Conservation (phyloP, 768 basidiomycete genomes). For the Ramaria sp. region DNA sequence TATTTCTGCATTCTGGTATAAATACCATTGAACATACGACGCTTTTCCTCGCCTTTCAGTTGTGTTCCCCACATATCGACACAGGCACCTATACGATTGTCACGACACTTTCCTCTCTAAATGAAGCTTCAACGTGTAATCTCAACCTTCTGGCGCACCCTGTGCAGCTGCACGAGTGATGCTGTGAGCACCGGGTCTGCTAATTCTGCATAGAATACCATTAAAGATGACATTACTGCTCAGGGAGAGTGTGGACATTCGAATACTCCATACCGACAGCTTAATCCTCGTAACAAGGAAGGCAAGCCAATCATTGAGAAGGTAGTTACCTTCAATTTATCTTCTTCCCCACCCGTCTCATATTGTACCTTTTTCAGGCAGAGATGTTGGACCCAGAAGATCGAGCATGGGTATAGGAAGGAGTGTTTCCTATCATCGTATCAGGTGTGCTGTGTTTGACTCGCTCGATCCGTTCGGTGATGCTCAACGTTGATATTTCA, state of each 20-base stretch:
- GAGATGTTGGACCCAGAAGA: slow-evolving; percentile 10
- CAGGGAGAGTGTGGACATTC: not conserved
- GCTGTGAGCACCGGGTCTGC: not conserved
- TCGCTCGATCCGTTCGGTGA: not conserved
- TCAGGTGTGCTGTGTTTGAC: not conserved
- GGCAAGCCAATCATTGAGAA: slow-evolving; percentile 7
- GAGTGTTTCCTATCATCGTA: too few species aligned
- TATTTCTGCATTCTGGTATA: not conserved
- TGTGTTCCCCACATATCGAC: not conserved
- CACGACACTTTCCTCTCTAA: not conserved
- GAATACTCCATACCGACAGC: not conserved
- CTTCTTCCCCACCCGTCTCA: not conserved
- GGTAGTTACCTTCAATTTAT: not conserved
- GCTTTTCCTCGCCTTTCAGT: not conserved
- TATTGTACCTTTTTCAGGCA: not conserved
- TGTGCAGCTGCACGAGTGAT: not conserved
- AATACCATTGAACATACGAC: not conserved
- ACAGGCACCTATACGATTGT: not conserved
- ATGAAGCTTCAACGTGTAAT: not conserved
- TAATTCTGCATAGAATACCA: not conserved
- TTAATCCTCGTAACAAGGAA: slow-evolving; percentile 5
- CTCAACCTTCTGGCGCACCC: not conserved
- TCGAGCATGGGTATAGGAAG: not conserved
- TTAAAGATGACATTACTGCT: not conserved
- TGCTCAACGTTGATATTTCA: not conserved